phyloP scores from a whole-genome alignment of 2,329 filamentous ascomycete genomes.

The Chaetomiaceae sp. region DNA sequence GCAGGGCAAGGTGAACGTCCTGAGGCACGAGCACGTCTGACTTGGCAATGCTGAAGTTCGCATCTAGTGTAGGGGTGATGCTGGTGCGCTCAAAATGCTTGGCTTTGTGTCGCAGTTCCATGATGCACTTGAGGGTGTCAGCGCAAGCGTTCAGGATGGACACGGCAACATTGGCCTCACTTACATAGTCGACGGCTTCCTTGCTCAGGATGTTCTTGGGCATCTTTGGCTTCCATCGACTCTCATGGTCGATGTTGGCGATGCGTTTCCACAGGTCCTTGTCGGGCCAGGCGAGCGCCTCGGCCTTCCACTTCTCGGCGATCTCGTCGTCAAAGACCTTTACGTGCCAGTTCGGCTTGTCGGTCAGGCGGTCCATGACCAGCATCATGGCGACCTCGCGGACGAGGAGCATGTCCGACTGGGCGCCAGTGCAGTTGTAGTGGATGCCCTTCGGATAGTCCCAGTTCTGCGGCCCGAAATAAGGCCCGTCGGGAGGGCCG shows the following conservation, averaged over 20 bases:
- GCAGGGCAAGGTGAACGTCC: slow-evolving; percentile 32
- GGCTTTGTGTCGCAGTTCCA: slow-evolving; percentile 7
- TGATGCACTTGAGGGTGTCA: slow-evolving; percentile 1
- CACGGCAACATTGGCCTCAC: neutral
- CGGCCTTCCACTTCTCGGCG: slow-evolving; percentile 31
- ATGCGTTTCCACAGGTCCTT: slow-evolving; percentile 15
- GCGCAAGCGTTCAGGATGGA: too few relatives aligned
- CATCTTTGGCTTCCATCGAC: neutral
- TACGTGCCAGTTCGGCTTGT: slow-evolving; percentile 36
- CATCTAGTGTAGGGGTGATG: slow-evolving; percentile 1
- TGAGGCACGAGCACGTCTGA: slow-evolving; percentile 44
- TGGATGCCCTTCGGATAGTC: slow-evolving; percentile 6
- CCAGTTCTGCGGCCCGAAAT: too few relatives aligned
- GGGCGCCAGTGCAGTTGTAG: neutral
- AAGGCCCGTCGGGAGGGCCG: neutral
- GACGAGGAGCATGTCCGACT: slow-evolving; percentile 16
- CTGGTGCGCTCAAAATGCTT: slow-evolving; percentile 3
- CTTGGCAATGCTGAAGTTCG: slow-evolving; percentile 40
- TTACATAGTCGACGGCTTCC: slow-evolving; percentile 3
- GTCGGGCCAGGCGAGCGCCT: slow-evolving; percentile 29
- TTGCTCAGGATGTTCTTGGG: slow-evolving; percentile 3
- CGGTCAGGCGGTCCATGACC: slow-evolving; percentile 34
- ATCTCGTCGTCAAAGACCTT: slow-evolving; percentile 34
- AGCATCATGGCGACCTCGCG: slow-evolving; percentile 35
- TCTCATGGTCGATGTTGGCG: neutral